Evolutionary conservation across 805 yeast genomes (phyloP).

Genomic region (Hanseniaspora lachancei): DNA sequence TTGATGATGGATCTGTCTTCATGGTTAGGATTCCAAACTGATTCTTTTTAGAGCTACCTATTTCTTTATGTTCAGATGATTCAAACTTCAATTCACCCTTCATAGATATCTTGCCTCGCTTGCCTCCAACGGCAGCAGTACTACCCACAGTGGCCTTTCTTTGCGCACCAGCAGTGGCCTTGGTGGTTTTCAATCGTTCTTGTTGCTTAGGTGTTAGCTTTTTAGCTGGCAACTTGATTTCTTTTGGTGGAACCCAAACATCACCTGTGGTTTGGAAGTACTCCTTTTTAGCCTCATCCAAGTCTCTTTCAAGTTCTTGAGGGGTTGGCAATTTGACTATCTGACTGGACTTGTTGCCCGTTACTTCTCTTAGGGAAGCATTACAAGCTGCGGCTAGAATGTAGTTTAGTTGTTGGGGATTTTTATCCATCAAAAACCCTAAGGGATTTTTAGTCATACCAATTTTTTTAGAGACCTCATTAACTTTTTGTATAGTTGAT

Average conservation of each 20-base stretch:
- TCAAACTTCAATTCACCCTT: slow-evolving; percentile 1
- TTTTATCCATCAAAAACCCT: slow-evolving; percentile 63
- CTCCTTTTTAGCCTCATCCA: slow-evolving; percentile 13
- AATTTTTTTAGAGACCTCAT: slow-evolving; percentile 73
- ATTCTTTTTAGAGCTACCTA: not conserved
- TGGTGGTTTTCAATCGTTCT: not conserved
- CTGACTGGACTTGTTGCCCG: slow-evolving; percentile 40
- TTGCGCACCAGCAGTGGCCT: not conserved
- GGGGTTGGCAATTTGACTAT: slow-evolving; percentile 26
- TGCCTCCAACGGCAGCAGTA: not conserved
- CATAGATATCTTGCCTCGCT: not conserved
- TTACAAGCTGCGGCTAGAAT: slow-evolving; percentile 70
- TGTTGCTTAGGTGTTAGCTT: slow-evolving; percentile 12
- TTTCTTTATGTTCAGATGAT: slow-evolving; percentile 1
- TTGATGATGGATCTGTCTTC: not conserved
- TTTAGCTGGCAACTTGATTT: slow-evolving; percentile 15
- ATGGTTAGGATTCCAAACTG: slow-evolving; percentile 2
- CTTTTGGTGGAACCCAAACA: slow-evolving; percentile 15
- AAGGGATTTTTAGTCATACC: slow-evolving; percentile 70
- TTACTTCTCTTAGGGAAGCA: slow-evolving; percentile 54
- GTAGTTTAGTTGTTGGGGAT: slow-evolving; percentile 67
- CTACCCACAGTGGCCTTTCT: not conserved
- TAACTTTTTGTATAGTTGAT: slow-evolving; percentile 80
- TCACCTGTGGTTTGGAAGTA: slow-evolving; percentile 10
- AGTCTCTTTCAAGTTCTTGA: slow-evolving; percentile 13